A percentile compares a stretch with the other conserved stretches of the same genome.
phyloP scores from a whole-genome alignment of 2,329 filamentous ascomycete genomes.

The Pseudogymnoascus sp. region DNA sequence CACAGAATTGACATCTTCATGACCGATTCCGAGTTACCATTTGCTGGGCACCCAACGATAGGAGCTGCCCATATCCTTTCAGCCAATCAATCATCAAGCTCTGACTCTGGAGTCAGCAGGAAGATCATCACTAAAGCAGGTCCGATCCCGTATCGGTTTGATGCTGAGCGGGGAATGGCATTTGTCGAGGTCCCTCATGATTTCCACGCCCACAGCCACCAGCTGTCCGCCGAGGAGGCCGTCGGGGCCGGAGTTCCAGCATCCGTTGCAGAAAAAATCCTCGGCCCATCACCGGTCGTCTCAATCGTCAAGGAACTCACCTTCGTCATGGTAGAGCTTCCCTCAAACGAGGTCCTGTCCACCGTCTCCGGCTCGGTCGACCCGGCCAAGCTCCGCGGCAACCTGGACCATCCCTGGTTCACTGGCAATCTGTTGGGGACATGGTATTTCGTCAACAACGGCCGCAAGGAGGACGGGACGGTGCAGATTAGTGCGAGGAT shows the following conservation, averaged over 20 bases:
- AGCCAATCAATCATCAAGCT: slow-evolving; percentile 24
- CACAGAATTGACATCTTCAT: slow-evolving; percentile 55
- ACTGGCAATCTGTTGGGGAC: neutral
- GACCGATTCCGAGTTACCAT: slow-evolving; percentile 45
- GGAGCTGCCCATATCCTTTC: slow-evolving; percentile 47
- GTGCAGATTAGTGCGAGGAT: slow-evolving; percentile 50
- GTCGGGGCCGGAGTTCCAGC: slow-evolving; percentile 23
- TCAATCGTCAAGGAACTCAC: slow-evolving; percentile 69
- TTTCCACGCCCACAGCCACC: slow-evolving; percentile 50
- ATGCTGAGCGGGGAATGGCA: slow-evolving; percentile 39
- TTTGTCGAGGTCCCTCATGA: slow-evolving; percentile 61
- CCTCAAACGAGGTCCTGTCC: slow-evolving; percentile 44
- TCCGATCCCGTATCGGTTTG: slow-evolving; percentile 39
- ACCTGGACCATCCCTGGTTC: slow-evolving; percentile 20
- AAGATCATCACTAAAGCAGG: slow-evolving; percentile 51
- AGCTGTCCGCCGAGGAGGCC: slow-evolving; percentile 26
- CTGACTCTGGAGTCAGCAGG: slow-evolving; percentile 12
- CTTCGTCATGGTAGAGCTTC: slow-evolving; percentile 59
- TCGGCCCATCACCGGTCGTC: slow-evolving; percentile 39
- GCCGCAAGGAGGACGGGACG: slow-evolving; percentile 23
- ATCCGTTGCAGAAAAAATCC: slow-evolving; percentile 28
- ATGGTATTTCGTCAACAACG: slow-evolving; percentile 19
- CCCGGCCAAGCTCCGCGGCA: slow-evolving; percentile 31
- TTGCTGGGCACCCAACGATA: slow-evolving; percentile 57
- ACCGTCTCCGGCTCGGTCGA: slow-evolving; percentile 33